Conservation (phyloP, 148 eudicot genomes). For the Chenopodium suecicum region DNA sequence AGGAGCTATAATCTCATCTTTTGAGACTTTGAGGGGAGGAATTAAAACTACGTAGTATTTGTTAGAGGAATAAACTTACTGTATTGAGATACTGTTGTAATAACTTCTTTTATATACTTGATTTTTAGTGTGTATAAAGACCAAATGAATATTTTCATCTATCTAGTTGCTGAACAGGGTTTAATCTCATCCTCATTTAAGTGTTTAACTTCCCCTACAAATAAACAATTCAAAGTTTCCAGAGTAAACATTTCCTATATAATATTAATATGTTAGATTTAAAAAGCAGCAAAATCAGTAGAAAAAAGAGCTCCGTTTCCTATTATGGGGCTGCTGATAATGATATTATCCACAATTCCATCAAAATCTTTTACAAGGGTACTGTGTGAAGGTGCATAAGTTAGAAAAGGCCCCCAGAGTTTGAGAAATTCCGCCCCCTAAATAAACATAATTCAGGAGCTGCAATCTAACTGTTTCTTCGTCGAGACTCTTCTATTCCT, state of each 20-base stretch:
- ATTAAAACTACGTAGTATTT: too few species aligned
- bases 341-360: constrained; percentile 17
- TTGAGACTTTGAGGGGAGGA: too few species aligned
- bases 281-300: background rate
- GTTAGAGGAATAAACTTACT: too few species aligned
- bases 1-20: too few species aligned
- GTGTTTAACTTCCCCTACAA: background rate
- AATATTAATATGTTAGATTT: background rate
- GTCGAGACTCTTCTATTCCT: constrained; percentile 36
- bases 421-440: constrained; percentile 9
- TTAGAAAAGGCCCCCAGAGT: constrained; percentile 20
- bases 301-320: background rate
- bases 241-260: too few species aligned
- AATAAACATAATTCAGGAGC: constrained; percentile 19
- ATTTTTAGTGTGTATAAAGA: too few species aligned
- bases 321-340: constrained; percentile 24
- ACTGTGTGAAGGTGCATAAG: constrained; percentile 24
- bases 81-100: too few species aligned
- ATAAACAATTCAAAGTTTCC: background rate
- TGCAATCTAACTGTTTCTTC: constrained; percentile 11
- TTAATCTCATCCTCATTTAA: too few species aligned
- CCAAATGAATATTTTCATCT: too few species aligned
- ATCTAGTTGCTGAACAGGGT: too few species aligned
- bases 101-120: too few species aligned
- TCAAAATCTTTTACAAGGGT: constrained; percentile 34